Base-by-base conservation (phyloP, 495 filamentous ascomycete genomes). In the Viridothelium virens region DNA sequence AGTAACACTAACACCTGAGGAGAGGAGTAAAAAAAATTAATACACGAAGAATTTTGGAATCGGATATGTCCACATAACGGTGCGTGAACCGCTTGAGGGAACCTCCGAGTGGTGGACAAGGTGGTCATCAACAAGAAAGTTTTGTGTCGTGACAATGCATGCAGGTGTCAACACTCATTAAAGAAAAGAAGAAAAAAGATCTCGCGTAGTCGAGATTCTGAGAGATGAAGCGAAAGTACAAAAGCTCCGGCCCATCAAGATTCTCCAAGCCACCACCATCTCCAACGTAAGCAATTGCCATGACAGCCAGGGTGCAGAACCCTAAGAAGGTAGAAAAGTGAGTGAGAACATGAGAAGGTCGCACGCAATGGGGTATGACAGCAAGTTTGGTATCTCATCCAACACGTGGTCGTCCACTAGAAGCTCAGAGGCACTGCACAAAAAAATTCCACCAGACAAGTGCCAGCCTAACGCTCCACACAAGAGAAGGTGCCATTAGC, bases 401-500 rank as follows among this genome's bases (percentile, higher is more conserved):
- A 59, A 34, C 53, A 25, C 53, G 11, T 18, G 7, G 7, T 9
- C 53, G 36, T 59, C 36, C 53, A 31, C 53, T 34, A 11, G 18
- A 59, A 53, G 48, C n/a, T 53, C 10, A 53, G 31, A 59, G 53
- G 53, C 31, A 59, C 53, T 59, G 53, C 53, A 34, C 53, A 59
- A 18, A 33, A 59, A 31, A 9, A 36, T 25, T 36, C 53, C 53
- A 59, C 53, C 25, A 34, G 25, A 59, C 53, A 59, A 59, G 53
- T 59, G 53, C 53, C 25, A 14, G 36, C 53, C 53, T 36, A 59
- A 59, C 53, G 31, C 53, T n/a, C 53, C 53, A 36, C 53, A 36
- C 31, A 7, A 34, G 31, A 59, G 53, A 59, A 9, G 7, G 14
- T 34, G 62, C 59, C 11, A 64, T 66, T 74, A 78, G 65, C 75